Evolutionary conservation across 192 early-diverging fungal species (phyloP).

Genomic region (Obelidium mucronatum): DNA sequence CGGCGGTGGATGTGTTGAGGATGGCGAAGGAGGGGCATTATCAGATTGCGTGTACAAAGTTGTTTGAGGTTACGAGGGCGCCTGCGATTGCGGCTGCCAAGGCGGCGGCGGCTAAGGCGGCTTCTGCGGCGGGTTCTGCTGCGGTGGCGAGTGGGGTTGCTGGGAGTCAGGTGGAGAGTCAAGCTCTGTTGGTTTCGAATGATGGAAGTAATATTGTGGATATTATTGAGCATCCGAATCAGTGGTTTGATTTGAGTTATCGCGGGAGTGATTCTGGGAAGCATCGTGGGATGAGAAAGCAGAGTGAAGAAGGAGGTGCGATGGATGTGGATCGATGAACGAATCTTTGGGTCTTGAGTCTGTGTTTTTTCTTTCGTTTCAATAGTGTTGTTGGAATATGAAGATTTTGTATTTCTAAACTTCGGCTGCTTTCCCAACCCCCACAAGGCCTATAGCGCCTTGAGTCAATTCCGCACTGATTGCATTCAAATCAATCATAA

Average conservation of each 20-base stretch:
- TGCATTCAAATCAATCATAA: conserved; percentile 32
- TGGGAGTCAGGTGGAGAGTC: background rate
- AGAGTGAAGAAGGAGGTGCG: conserved; percentile 1
- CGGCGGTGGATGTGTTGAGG: conserved; percentile 68
- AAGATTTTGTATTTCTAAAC: background rate
- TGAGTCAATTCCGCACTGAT: conserved; percentile 28
- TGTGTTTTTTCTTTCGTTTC: background rate
- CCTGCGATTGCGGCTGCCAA: conserved; percentile 23
- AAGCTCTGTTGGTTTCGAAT: conserved; percentile 4
- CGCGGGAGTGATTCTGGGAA: conserved; percentile 31
- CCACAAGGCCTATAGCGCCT: background rate
- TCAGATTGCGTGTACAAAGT: conserved; percentile 91
- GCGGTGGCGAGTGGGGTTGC: conserved; percentile 13
- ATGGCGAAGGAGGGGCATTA: conserved; percentile 80
- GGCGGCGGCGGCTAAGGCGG: background rate
- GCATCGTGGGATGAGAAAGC: conserved; percentile 20
- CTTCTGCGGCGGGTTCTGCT: background rate
- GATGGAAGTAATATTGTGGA: conserved; percentile 60
- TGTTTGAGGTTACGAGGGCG: conserved; percentile 76
- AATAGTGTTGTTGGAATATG: background rate
- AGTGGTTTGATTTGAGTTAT: conserved; percentile 83
- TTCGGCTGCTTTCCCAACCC: background rate
- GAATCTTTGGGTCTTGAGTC: background rate
- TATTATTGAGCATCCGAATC: conserved; percentile 92
- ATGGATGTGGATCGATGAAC: conserved; percentile 40